Evolutionary conservation across 1,284 basidiomycete genomes (phyloP).

Genomic region (Afroboletus lepidellus): DNA sequence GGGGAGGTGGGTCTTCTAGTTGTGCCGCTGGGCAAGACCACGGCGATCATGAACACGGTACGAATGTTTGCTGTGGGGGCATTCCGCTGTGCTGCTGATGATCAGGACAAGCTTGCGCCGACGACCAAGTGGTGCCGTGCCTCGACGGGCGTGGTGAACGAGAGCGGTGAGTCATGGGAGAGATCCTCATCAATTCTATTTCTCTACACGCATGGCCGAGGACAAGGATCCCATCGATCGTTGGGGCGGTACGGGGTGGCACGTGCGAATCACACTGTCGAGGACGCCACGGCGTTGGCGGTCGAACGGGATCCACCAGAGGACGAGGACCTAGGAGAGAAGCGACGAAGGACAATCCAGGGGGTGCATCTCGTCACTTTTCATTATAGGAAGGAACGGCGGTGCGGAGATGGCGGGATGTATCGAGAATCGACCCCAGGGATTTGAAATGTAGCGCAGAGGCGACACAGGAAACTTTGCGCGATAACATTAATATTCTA

Average conservation of each 20-base stretch:
- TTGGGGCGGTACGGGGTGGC: neutral
- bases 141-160: constrained; percentile 6
- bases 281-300: constrained; percentile 19
- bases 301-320: constrained; percentile 28
- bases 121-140: constrained; percentile 11
- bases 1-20: constrained; percentile 11
- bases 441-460: constrained; percentile 22
- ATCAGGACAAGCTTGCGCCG: constrained; percentile 4
- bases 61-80: neutral
- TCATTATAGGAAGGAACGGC: constrained; percentile 25
- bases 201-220: constrained; percentile 12
- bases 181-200: constrained; percentile 27
- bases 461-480: constrained; percentile 19
- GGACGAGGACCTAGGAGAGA: constrained; percentile 27
- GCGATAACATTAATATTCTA: constrained; percentile 11
- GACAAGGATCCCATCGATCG: constrained; percentile 6
- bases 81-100: neutral
- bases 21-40: neutral
- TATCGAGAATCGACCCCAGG: constrained; percentile 6
- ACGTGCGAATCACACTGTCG: constrained; percentile 21
- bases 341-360: constrained; percentile 28
- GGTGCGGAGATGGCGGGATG: constrained; percentile 30
- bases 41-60: constrained; percentile 15
- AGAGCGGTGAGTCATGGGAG: neutral
- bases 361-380: constrained; percentile 26